phyloP scores from a whole-genome alignment of 2,329 filamentous ascomycete genomes.

The Trichoderma sp. region DNA sequence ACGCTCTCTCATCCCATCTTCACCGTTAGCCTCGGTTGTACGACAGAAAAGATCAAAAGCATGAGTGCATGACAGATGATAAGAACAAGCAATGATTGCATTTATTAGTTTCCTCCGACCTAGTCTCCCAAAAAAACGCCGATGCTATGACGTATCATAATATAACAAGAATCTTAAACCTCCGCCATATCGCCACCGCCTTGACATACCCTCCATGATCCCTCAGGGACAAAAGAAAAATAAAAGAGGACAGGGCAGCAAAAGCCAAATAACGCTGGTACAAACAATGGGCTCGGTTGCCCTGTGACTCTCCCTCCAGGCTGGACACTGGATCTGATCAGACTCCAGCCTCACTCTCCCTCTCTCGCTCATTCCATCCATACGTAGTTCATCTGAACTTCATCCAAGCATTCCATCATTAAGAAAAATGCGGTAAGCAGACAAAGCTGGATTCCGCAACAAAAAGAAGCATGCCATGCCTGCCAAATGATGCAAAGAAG shows the following conservation, averaged over 20 bases:
- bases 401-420: constrained; percentile 1
- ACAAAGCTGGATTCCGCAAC: neutral
- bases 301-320: neutral
- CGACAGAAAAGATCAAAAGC: neutral
- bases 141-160: constrained; percentile 35
- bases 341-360: neutral
- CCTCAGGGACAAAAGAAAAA: constrained; percentile 11
- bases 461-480: neutral
- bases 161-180: constrained; percentile 26
- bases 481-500: constrained; percentile 13
- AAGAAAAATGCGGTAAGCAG: neutral
- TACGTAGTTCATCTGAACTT: neutral
- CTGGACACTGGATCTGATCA: neutral
- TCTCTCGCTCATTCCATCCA: neutral
- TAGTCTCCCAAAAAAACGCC: constrained; percentile 34
- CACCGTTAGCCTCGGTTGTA: neutral
- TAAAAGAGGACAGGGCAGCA: too few relatives aligned
- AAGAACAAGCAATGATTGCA: constrained; percentile 9
- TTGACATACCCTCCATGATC: constrained; percentile 14
- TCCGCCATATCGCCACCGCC: constrained; percentile 14
- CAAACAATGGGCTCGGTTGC: neutral
- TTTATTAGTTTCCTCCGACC: constrained; percentile 11
- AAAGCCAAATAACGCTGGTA: neutral
- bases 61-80: neutral
- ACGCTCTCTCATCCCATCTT: neutral